phyloP scores from a whole-genome alignment of 177 flowering plant species.

The Vitis hybrid region DNA sequence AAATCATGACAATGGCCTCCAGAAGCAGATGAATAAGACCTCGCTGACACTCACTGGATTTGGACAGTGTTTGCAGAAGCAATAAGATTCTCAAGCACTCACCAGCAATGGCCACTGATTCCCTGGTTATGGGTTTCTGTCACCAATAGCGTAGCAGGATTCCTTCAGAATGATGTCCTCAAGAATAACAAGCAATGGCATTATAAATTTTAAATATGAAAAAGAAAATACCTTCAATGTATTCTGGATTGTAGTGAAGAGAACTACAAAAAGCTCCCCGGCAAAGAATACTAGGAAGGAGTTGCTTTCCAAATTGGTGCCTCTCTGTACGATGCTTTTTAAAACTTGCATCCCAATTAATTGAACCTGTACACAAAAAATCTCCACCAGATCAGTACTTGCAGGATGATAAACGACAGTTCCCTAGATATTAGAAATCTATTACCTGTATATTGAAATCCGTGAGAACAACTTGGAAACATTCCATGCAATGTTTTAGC shows the following conservation, averaged over 20 bases:
- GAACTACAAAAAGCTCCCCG: constrained; percentile 61
- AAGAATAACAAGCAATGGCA: neutral
- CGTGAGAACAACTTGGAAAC: constrained; percentile 38
- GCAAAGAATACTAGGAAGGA: constrained; percentile 49
- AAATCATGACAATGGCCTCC: constrained; percentile 66
- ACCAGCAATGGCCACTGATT: constrained; percentile 49
- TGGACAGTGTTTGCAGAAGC: constrained; percentile 71
- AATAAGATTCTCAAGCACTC: constrained; percentile 78
- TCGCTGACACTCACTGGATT: constrained; percentile 51
- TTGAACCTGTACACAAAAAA: constrained; percentile 55
- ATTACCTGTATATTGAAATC: constrained; percentile 62
- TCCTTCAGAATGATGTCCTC: constrained; percentile 2
- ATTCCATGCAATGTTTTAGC: constrained; percentile 36
- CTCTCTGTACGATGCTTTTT: constrained; percentile 53
- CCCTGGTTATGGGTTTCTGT: constrained; percentile 63
- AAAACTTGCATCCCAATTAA: constrained; percentile 70
- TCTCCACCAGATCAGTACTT: neutral
- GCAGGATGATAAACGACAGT: too few species aligned
- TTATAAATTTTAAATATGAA: neutral
- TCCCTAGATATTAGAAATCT: neutral
- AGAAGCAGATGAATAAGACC: constrained; percentile 63
- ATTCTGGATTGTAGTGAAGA: constrained; percentile 41
- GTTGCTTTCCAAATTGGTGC: constrained; percentile 31
- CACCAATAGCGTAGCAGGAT: constrained; percentile 10
- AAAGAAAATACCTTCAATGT: constrained; percentile 49